Conservation (phyloP, 2,329 filamentous ascomycete genomes). For the Aspergillus alliaceus region DNA sequence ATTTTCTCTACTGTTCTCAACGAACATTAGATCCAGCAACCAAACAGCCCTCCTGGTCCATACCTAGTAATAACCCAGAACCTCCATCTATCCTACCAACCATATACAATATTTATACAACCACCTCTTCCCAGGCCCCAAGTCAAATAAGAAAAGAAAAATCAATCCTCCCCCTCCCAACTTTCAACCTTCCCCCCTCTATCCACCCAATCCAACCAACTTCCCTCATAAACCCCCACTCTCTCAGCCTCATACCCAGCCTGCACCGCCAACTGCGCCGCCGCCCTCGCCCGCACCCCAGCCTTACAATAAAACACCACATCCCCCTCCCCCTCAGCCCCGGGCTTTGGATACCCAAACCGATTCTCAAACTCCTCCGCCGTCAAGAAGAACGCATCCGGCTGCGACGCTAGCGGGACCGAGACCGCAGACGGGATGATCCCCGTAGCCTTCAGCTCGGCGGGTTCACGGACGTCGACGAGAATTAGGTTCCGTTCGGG, state of each 20-base stretch:
- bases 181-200: slow-evolving; percentile 65
- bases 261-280: slow-evolving; percentile 72
- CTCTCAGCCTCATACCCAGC: slow-evolving; percentile 72
- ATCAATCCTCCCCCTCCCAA: slow-evolving; percentile 35
- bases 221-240: slow-evolving; percentile 51
- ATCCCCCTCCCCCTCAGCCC: slow-evolving; percentile 29
- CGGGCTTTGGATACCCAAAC: slow-evolving; percentile 74
- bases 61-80: no score
- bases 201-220: slow-evolving; percentile 73
- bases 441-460: slow-evolving; percentile 45
- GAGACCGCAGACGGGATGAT: slow-evolving; percentile 78
- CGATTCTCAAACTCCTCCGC: slow-evolving; percentile 78
- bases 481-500: slow-evolving; percentile 35
- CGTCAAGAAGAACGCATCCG: slow-evolving; percentile 76
- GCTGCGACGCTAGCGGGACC: slow-evolving; percentile 73
- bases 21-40: no score
- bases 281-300: slow-evolving; percentile 76
- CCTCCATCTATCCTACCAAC: no score
- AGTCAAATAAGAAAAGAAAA: background rate
- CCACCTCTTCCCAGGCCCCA: background rate
- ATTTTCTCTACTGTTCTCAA: no score
- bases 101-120: no score
- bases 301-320: slow-evolving; percentile 92
- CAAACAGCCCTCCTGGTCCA: no score
- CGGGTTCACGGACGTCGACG: slow-evolving; percentile 50